Base-by-base conservation (phyloP, 345 rosid species). In the Eucalyptus brandiana region DNA sequence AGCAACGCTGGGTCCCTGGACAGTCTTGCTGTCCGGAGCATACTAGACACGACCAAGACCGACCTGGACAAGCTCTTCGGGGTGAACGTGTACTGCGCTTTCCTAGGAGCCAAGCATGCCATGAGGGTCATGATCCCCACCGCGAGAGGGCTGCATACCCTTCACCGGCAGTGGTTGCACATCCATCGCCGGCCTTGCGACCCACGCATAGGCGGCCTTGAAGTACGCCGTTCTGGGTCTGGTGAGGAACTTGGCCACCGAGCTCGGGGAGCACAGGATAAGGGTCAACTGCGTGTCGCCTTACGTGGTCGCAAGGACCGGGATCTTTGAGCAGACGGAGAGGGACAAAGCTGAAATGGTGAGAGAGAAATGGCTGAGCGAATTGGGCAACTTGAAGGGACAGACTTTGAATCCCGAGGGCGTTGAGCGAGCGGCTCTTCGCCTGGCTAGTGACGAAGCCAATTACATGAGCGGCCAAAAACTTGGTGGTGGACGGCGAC, bases 231-330 rank as follows among this genome's bases (percentile, higher is more conserved):
- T 94, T 7, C 6, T 91, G 44, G 96, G 94, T 9, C 86, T 91
- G 2, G 91, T 92, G 4, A 91, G 69, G 91, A 92, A 90, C 90
- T 72, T 93, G 91, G 89, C 92, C 1, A 90, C 90, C 3, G 95
- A 94, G 87, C 86, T 94, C 3, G 96, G 94, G 32, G 90, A 65
- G 34, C 86, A 89, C 24, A 93, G 94, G 5, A 89, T 93, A 34
- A 91, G 94, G 34, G 94, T 94, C n/a, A 94, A 94, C 67, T 93
- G 93, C 12, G 34, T 95, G 15, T 92, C 95, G 1, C 93, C 93
- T 6, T 92, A 30, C 8, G 92, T 54, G 2, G 48, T 92, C 50
- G 81, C 86, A 23, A 88, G 89, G 32, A 65, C 37, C 16, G 4
- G 13, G 21, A 7, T n/a, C 7, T 7, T 0, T 91, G 37, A 34